Conservation (phyloP, 306 rosid genomes). For the Casuarina glauca region DNA sequence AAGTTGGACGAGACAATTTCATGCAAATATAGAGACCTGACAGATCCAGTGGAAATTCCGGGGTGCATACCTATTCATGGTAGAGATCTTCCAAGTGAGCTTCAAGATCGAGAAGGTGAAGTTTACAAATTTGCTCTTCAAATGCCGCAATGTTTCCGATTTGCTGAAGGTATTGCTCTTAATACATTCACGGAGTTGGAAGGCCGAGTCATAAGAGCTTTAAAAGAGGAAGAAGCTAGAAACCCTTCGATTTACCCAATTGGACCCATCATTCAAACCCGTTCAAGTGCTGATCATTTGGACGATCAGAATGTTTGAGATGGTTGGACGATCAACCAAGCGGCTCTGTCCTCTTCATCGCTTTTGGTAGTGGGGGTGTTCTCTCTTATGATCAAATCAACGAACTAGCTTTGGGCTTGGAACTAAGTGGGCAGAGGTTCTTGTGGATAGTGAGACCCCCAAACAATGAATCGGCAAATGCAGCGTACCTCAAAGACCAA, state of each 20-base stretch:
- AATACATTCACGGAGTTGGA: conserved; percentile 29
- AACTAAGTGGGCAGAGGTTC: too few species aligned
- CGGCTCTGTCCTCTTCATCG: too few species aligned
- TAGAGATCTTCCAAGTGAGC: not conserved
- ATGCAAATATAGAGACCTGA: too few species aligned
- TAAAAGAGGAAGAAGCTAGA: conserved; percentile 1
- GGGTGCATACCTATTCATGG: too few species aligned
- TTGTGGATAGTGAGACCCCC: too few species aligned
- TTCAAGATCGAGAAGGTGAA: conserved; percentile 10
- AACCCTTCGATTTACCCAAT: conserved; percentile 21
- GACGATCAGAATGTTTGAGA: conserved; percentile 13
- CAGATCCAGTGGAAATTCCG: too few species aligned
- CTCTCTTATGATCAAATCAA: conserved; percentile 27
- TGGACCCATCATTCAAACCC: conserved; percentile 32
- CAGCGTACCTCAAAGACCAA: too few species aligned
- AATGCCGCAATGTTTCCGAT: not conserved
- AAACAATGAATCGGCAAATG: too few species aligned
- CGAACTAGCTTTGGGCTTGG: conserved; percentile 35
- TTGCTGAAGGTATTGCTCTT: conserved; percentile 30
- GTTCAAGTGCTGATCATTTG: conserved; percentile 23
- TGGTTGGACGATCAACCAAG: too few species aligned
- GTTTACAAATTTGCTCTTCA: conserved; percentile 7
- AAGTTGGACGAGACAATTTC: not conserved
- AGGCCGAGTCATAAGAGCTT: not conserved
- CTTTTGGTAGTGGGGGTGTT: conserved; percentile 26